Percentiles rank a stretch among this genome's conserved stretches.
Conservation (phyloP, 2,329 filamentous ascomycete genomes). For the Gaeumannomyces sp. region DNA sequence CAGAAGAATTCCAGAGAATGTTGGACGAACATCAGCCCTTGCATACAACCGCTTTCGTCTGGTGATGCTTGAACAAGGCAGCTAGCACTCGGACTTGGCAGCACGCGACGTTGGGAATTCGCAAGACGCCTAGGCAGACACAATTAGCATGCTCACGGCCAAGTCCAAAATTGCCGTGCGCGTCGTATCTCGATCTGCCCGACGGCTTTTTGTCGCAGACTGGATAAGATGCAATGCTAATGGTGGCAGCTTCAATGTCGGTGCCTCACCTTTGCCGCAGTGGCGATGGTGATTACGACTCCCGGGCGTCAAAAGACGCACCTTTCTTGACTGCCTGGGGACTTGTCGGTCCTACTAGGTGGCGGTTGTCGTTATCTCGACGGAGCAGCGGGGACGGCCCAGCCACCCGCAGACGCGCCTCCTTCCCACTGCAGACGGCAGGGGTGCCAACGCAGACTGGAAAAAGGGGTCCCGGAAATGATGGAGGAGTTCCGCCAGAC, state of each 20-base stretch:
- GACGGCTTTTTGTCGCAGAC: background rate
- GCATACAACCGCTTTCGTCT: background rate
- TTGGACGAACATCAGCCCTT: background rate
- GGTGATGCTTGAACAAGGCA: background rate
- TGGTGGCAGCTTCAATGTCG: background rate
- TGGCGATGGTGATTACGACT: background rate
- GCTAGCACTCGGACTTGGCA: background rate
- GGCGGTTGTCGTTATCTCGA: background rate
- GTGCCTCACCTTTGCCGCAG: background rate
- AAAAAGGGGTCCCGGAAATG: slow-evolving; percentile 1
- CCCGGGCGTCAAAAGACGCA: background rate
- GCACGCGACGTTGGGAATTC: background rate
- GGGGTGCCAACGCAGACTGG: background rate
- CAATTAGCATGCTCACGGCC: too few species aligned
- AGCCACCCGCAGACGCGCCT: background rate
- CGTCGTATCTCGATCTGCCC: too few species aligned
- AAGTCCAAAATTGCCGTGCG: background rate
- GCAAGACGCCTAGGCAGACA: background rate
- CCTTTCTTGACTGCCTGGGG: background rate
- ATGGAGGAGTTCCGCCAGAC: slow-evolving; percentile 1
- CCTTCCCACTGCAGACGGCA: background rate
- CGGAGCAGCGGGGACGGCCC: background rate
- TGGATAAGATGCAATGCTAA: background rate
- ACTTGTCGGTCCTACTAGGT: too few species aligned
- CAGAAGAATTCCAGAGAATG: background rate